Conservation (phyloP, 2,329 filamentous ascomycete species). For the Colletotrichum gloeosporioides region DNA sequence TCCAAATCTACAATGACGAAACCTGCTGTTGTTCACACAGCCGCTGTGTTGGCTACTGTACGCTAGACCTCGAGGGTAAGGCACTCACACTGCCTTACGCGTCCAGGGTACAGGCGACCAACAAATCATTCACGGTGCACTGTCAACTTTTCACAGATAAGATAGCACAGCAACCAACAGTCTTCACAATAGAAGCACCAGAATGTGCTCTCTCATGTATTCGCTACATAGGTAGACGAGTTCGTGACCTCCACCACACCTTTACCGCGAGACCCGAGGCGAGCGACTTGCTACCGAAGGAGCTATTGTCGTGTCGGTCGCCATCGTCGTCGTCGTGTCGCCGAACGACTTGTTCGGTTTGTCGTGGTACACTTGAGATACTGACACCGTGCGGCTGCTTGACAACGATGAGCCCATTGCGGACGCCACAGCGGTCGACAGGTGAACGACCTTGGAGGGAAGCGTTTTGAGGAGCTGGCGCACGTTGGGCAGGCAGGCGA, state of each 20-base stretch:
- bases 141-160: background rate
- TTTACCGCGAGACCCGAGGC: background rate
- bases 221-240: background rate
- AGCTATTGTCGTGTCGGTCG: background rate
- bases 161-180: background rate
- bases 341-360: background rate
- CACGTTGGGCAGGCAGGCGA: constrained; percentile 41
- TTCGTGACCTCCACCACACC: background rate
- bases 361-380: background rate
- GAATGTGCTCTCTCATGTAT: background rate
- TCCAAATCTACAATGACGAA: background rate
- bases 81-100: background rate
- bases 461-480: constrained; percentile 31
- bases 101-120: background rate
- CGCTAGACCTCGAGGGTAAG: background rate
- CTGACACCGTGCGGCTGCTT: background rate
- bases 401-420: background rate
- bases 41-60: background rate
- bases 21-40: background rate
- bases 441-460: background rate
- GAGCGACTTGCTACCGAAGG: background rate
- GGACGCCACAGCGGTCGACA: background rate
- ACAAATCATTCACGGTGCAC: background rate
- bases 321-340: background rate
- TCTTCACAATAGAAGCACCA: background rate